Base-by-base conservation (phyloP, 495 filamentous ascomycete genomes). In the Thermochaetoides thermophila region DNA sequence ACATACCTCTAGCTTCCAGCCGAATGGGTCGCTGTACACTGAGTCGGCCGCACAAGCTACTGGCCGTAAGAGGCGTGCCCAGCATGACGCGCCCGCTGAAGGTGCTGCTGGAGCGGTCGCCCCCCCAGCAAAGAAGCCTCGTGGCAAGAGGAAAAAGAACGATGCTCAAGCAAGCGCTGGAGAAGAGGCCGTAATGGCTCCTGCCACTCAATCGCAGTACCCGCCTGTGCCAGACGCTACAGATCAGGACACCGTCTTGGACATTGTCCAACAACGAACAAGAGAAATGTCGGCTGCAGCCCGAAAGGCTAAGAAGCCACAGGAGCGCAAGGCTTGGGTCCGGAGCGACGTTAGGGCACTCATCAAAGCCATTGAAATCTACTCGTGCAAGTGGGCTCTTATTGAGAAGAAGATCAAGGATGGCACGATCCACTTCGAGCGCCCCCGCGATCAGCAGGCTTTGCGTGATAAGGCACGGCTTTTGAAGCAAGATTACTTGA, bases 401-500 rank as follows among this genome's bases (percentile, higher is more conserved):
- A 69, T 80, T 22, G 60, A 69, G 37, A 53, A 49, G 21, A 29
- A 45, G 12, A 52, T 57, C 28, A 42, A 40, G 28, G 27, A 32
- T 3, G 46, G 44, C 12, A 38, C 26, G 1, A 49, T 55, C 2
- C 49, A 55, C 0, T 56, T 73, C 20, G 46, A 64, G 20, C 36
- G 42, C 5, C 42, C 46, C 0, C 61, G 73, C n/a, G 60, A 64
- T 42, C 73, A 78, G 41, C 71, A 75, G 28, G 66, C 63, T 15
- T 48, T 80, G 13, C 76, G 75, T 19, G 75, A 81, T 55, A 81
- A 78, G 49, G 76, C 72, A 27, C 59, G 73, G 7, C 63, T 75
- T 35, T 45, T 80, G 33, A 78, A 77, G 43, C 62, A 69, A 22
- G 63, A 63, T 35, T 72, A 60, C 34, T 49, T 78, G 4, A 71